Base-by-base conservation (phyloP, 768 basidiomycete genomes). In the Tylopilus sp. region DNA sequence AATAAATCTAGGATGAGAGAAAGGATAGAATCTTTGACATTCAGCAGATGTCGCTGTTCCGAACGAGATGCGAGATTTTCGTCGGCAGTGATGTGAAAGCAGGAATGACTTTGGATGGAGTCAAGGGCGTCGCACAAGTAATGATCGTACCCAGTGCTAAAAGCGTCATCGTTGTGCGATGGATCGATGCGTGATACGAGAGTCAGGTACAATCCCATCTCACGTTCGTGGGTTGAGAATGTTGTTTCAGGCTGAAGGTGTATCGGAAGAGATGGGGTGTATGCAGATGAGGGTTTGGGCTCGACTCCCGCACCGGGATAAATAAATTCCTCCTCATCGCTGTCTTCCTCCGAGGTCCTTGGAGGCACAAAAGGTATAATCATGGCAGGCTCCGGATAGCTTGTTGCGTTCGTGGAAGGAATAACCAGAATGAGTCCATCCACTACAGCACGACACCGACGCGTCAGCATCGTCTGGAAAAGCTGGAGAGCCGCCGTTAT, bases 91-190 rank as follows among this genome's bases (percentile, higher is more conserved):
- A 77, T 60, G 30, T 71, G 76, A 62, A 83, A 88, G 17, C 82
- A 82, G 6, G 77, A 72, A 57, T 89, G 87, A 48, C 71, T 74
- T 65, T 88, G 84, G 45, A 92, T 85, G 12, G 81, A 76, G 28
- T 78, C 60, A 17, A 92, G 68, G 8, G 89, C 90, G 59, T 93
- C 92, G 25, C 78, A 77, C 30, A 93, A 78, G 69, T 93, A 94
- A 60, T 89, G 84, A 40, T 89, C 86, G 56, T 92, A 91, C 22
- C 88, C 86, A 4, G 91, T 92, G 66, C 89, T 92, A 73, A 92
- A 90, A 16, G 77, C 80, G 56, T 89, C 85, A 34, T 78, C 79
- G 55, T 74, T 77, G 59, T 88, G 84, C 17, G 79, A 78, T 25
- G 86, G 86, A 60, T 90, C 85, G 17, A 89, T 78, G 16, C 86